Conservation (phyloP, 768 basidiomycete genomes). For the Xanthoconium stramineum region DNA sequence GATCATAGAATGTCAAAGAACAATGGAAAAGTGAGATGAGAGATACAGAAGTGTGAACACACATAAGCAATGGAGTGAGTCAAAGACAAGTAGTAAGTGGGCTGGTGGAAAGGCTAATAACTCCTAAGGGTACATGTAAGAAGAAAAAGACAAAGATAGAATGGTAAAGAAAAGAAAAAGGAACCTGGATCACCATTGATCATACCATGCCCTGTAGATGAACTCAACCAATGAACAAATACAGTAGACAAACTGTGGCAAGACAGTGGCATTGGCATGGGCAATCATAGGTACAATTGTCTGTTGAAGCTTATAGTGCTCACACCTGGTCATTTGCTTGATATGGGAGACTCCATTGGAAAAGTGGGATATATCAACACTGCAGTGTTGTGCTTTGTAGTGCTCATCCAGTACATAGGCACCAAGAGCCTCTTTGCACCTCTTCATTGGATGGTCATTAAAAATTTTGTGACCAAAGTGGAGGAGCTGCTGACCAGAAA, state of each 20-base stretch:
- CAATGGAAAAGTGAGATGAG: too few relatives aligned
- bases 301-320: neutral
- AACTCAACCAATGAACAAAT: neutral
- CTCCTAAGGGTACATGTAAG: too few relatives aligned
- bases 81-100: too few relatives aligned
- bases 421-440: slow-evolving; percentile 3
- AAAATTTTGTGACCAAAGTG: slow-evolving; percentile 4
- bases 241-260: neutral
- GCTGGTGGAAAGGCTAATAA: too few relatives aligned
- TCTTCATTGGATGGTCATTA: slow-evolving; percentile 7
- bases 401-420: neutral
- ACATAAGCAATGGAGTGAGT: too few relatives aligned
- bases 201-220: neutral
- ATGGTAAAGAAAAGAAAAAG: too few relatives aligned
- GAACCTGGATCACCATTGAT: too few relatives aligned
- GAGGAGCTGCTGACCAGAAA: slow-evolving; percentile 6
- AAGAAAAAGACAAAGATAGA: too few relatives aligned
- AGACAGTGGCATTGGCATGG: too few relatives aligned
- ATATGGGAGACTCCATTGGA: neutral
- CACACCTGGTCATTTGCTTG: neutral
- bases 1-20: too few relatives aligned
- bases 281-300: neutral
- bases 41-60: too few relatives aligned
- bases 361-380: neutral
- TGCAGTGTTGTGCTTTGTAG: neutral